These are phyloP conservation scores for Blastobotrys illinoisensis DNA, from an alignment of 1,139 yeast genomes.

Conservation along the genomic window DNA sequence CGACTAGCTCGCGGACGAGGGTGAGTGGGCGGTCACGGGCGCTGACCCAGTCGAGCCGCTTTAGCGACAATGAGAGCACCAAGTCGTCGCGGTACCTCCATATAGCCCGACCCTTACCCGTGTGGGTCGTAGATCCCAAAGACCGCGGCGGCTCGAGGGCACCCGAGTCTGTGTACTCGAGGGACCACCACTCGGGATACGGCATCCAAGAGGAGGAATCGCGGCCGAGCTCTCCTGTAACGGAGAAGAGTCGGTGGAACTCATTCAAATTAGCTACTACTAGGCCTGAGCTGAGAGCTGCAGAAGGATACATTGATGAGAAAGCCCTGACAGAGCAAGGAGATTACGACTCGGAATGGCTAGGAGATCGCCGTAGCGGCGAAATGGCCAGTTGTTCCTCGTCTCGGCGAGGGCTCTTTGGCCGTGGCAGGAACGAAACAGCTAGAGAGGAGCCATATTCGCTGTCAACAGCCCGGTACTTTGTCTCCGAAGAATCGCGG, in stretches of 20 bases:
- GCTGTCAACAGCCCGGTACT: slow-evolving; percentile 23
- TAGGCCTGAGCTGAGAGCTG: slow-evolving; percentile 14
- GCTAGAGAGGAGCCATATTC: slow-evolving; percentile 14
- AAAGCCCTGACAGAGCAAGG: slow-evolving; percentile 20
- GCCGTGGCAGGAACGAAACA: background rate
- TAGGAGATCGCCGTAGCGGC: slow-evolving; percentile 12
- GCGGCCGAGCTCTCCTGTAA: background rate
- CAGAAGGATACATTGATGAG: slow-evolving; percentile 18
- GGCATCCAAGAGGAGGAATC: background rate
- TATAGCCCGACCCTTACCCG: slow-evolving; percentile 23
- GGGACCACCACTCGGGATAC: background rate
- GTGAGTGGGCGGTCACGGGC: slow-evolving; percentile 6
- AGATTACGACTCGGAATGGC: slow-evolving; percentile 20
- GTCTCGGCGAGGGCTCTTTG: background rate
- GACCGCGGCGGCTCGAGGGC: slow-evolving; percentile 1
- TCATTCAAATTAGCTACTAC: slow-evolving; percentile 17
- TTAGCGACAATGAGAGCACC: slow-evolving; percentile 4
- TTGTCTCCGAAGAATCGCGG: slow-evolving; percentile 27
- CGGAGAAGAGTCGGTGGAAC: slow-evolving; percentile 18
- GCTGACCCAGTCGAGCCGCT: slow-evolving; percentile 9
- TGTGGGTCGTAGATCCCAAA: slow-evolving; percentile 19
- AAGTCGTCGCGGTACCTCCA: slow-evolving; percentile 3
- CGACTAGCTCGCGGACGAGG: slow-evolving; percentile 1
- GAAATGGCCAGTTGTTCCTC: slow-evolving; percentile 3
- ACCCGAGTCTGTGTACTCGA: slow-evolving; percentile 1